phyloP scores from a whole-genome alignment of 441 rosid genomes.

The Brassica balearica region DNA sequence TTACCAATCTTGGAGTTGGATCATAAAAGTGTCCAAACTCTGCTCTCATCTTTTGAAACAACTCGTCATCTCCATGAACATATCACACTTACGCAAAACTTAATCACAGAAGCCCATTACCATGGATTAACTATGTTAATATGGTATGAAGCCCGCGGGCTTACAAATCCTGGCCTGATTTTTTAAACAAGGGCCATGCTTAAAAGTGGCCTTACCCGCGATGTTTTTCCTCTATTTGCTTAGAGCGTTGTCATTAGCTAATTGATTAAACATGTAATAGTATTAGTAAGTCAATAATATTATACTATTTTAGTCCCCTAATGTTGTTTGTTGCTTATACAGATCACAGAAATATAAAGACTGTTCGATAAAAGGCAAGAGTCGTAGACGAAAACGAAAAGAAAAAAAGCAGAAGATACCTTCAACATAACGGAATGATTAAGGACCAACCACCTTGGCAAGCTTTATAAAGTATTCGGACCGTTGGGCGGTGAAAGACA shows the following conservation, averaged over 20 bases:
- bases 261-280: background rate
- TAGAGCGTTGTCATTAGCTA: background rate
- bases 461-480: conserved; percentile 27
- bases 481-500: conserved; percentile 43
- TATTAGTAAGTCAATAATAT: background rate
- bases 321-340: background rate
- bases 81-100: background rate
- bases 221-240: background rate
- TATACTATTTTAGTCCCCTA: background rate
- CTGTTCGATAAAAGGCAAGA: background rate
- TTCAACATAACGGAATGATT: conserved; percentile 30
- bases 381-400: conserved; percentile 4
- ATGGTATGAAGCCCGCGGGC: background rate
- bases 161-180: background rate
- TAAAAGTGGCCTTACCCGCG: background rate
- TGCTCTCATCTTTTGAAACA: background rate
- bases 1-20: background rate
- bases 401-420: background rate
- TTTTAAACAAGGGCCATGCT: background rate
- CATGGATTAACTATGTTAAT: background rate
- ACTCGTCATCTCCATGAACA: background rate
- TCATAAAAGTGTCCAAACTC: background rate
- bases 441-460: conserved; percentile 34
- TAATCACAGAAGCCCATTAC: background rate
- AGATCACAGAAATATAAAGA: background rate